These are phyloP conservation scores for Danielia oregonensis DNA, from an alignment of 805 yeast species.

Conservation along the genomic window DNA sequence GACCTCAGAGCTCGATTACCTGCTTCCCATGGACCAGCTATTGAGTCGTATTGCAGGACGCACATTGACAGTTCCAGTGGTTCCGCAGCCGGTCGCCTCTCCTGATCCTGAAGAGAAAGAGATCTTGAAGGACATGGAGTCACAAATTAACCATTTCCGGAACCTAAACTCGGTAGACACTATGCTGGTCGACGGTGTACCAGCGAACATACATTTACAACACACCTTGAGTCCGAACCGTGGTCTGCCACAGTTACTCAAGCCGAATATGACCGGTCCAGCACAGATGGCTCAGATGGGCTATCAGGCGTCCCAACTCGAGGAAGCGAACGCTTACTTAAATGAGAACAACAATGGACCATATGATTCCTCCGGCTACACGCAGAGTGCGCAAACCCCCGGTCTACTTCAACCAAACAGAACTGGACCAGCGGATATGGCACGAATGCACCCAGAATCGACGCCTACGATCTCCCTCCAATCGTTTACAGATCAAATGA, in stretches of 20 bases:
- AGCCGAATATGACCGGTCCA: slow-evolving; percentile 47
- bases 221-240: slow-evolving; percentile 9
- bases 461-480: slow-evolving; percentile 33
- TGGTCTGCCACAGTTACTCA: slow-evolving; percentile 20
- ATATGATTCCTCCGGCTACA: not conserved
- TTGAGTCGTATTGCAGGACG: slow-evolving; percentile 39
- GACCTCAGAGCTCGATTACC: slow-evolving; percentile 44
- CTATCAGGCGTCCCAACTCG: too few species aligned
- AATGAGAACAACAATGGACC: not conserved
- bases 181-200: slow-evolving; percentile 68
- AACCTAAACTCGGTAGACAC: slow-evolving; percentile 73
- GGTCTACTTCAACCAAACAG: slow-evolving; percentile 19
- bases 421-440: slow-evolving; percentile 33
- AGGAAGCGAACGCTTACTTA: not conserved
- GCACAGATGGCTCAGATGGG: slow-evolving; percentile 37
- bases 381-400: not conserved
- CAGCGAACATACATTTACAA: slow-evolving; percentile 48
- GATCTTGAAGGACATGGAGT: slow-evolving; percentile 69
- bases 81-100: slow-evolving; percentile 10
- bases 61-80: slow-evolving; percentile 9
- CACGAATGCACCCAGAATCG: slow-evolving; percentile 21
- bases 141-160: slow-evolving; percentile 63
- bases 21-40: slow-evolving; percentile 77
- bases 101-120: slow-evolving; percentile 63
- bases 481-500: slow-evolving; percentile 40